phyloP scores from a whole-genome alignment of 208 protist genomes.

The Acanthamoeba quina region DNA sequence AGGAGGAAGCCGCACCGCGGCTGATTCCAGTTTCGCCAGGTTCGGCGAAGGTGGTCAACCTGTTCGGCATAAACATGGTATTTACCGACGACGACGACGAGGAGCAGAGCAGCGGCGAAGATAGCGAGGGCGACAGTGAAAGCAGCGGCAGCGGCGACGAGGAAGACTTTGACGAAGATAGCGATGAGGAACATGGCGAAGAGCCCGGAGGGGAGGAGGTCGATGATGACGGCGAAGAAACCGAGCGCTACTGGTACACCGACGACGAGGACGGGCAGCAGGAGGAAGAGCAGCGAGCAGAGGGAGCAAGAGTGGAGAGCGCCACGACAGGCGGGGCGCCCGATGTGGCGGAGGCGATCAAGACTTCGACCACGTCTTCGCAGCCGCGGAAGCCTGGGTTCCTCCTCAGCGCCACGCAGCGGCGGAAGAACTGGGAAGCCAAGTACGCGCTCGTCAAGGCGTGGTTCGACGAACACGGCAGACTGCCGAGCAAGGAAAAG shows the following conservation, averaged over 20 bases:
- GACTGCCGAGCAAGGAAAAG: neutral
- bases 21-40: too few relatives aligned
- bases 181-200: neutral
- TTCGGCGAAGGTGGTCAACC: neutral
- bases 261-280: conserved; percentile 1
- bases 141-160: neutral
- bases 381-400: neutral
- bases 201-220: neutral
- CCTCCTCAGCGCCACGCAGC: too few relatives aligned
- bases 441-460: neutral
- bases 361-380: neutral
- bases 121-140: neutral
- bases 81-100: neutral
- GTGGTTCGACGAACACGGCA: neutral
- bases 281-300: neutral
- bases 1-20: neutral
- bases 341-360: neutral
- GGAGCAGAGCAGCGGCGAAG: neutral
- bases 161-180: neutral
- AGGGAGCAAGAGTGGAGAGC: neutral
- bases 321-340: neutral
- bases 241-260: too few relatives aligned
- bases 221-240: neutral
- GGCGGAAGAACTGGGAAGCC: neutral
- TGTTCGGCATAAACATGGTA: neutral